A percentile compares a stretch with the other conserved stretches of the same genome.
Conservation (phyloP, 2,329 filamentous ascomycete genomes). For the Epichloe brachyelytri region DNA sequence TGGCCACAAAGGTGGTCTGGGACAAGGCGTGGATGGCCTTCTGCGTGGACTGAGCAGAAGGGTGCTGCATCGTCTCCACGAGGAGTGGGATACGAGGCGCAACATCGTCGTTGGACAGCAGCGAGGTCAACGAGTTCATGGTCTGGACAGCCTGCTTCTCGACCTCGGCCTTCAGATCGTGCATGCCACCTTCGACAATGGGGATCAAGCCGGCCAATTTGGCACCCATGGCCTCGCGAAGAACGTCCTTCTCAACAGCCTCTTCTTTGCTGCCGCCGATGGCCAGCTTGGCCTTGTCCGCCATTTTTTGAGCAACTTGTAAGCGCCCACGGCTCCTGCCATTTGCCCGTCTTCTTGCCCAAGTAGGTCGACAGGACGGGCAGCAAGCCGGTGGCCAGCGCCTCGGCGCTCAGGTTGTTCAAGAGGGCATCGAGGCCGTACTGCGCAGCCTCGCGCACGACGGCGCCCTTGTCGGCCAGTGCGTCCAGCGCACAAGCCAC, state of each 20-base stretch:
- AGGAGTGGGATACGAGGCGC: constrained; percentile 82
- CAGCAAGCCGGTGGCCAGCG: constrained; percentile 69
- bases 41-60: constrained; percentile 74
- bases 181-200: constrained; percentile 84
- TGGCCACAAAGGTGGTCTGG: constrained; percentile 94
- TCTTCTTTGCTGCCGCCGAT: constrained; percentile 69
- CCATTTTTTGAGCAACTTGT: constrained; percentile 78
- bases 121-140: constrained; percentile 79
- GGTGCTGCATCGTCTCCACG: constrained; percentile 90
- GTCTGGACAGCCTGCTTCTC: constrained; percentile 82
- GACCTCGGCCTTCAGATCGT: constrained; percentile 84
- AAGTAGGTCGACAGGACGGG: constrained; percentile 67
- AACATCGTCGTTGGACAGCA: constrained; percentile 95
- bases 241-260: constrained; percentile 74
- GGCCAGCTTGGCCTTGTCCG: constrained; percentile 81
- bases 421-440: constrained; percentile 90
- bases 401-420: constrained; percentile 64
- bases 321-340: constrained; percentile 87
- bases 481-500: constrained; percentile 66
- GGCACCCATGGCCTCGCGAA: constrained; percentile 82
- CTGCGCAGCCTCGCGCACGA: constrained; percentile 82
- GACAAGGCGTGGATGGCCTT: constrained; percentile 96
- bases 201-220: constrained; percentile 81
- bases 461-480: constrained; percentile 76
- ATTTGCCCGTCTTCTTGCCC: constrained; percentile 76